phyloP scores from a whole-genome alignment of 2,329 filamentous ascomycete genomes.

The Basipetospora chlamydospora region DNA sequence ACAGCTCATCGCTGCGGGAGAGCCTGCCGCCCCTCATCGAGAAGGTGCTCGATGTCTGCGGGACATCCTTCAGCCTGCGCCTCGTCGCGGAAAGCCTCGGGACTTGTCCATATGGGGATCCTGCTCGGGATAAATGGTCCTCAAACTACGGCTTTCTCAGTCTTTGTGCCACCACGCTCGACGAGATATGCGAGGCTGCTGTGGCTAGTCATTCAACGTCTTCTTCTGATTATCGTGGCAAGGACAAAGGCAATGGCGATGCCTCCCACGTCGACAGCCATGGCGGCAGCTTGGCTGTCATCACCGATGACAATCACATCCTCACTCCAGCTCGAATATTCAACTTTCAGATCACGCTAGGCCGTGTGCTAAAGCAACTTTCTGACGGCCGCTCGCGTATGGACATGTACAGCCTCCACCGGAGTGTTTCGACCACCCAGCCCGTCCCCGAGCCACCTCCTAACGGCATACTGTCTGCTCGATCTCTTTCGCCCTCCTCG shows the following conservation, averaged over 20 bases:
- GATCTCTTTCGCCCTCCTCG: background rate
- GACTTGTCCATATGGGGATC: background rate
- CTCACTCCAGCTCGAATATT: background rate
- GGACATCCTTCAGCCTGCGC: background rate
- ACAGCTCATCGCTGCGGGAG: background rate
- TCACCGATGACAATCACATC: background rate
- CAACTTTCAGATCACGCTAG: background rate
- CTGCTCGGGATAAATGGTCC: background rate
- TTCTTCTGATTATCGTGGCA: background rate
- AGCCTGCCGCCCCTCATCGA: background rate
- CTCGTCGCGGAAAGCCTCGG: background rate
- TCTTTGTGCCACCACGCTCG: background rate
- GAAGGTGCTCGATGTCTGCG: background rate
- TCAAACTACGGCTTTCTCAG: background rate
- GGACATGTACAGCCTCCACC: slow-evolving; percentile 2
- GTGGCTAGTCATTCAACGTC: background rate
- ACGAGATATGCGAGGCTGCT: background rate
- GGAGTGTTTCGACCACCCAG: background rate
- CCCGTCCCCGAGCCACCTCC: background rate
- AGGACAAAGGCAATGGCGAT: background rate
- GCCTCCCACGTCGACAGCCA: too few species aligned
- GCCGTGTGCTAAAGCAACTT: background rate
- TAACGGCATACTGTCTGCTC: background rate
- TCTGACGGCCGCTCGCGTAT: background rate
- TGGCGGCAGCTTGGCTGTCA: too few species aligned